phyloP scores from a whole-genome alignment of 345 rosid species.

The Citrus reticulata region DNA sequence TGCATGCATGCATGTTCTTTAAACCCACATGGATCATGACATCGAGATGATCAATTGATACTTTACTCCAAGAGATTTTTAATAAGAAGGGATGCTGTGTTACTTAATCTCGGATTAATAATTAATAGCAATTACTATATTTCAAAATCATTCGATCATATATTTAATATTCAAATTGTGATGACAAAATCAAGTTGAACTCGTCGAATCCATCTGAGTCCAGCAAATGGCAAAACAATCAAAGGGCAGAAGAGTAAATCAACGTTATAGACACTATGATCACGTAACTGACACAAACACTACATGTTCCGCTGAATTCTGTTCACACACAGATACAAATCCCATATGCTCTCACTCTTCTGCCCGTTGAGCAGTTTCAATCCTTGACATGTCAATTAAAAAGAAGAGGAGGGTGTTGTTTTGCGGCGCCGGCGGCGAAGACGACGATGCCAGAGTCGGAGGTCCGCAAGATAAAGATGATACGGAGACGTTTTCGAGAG shows the following conservation, averaged over 20 bases:
- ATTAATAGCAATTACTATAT: too few relatives aligned
- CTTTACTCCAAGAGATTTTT: too few relatives aligned
- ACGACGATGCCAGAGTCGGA: neutral
- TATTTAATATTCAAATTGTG: too few relatives aligned
- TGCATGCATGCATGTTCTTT: neutral
- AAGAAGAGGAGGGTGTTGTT: constrained; percentile 8
- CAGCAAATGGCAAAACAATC: neutral
- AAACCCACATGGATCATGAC: neutral
- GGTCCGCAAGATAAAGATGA: neutral
- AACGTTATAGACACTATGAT: neutral
- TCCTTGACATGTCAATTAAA: neutral
- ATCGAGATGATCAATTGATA: too few relatives aligned
- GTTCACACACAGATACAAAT: too few relatives aligned
- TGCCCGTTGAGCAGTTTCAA: neutral
- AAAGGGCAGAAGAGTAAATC: neutral
- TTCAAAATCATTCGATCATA: neutral
- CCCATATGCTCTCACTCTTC: neutral
- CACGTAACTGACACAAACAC: neutral
- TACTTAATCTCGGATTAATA: too few relatives aligned
- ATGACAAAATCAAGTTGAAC: too few relatives aligned
- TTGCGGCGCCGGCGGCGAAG: neutral
- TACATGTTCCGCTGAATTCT: neutral
- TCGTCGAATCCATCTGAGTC: neutral
- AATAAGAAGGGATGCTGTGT: too few relatives aligned
- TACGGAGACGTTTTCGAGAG: constrained; percentile 20